A percentile compares a stretch with the other conserved stretches of the same genome.
phyloP scores from a whole-genome alignment of 2,329 filamentous ascomycete species.

The Alternaria sp. region DNA sequence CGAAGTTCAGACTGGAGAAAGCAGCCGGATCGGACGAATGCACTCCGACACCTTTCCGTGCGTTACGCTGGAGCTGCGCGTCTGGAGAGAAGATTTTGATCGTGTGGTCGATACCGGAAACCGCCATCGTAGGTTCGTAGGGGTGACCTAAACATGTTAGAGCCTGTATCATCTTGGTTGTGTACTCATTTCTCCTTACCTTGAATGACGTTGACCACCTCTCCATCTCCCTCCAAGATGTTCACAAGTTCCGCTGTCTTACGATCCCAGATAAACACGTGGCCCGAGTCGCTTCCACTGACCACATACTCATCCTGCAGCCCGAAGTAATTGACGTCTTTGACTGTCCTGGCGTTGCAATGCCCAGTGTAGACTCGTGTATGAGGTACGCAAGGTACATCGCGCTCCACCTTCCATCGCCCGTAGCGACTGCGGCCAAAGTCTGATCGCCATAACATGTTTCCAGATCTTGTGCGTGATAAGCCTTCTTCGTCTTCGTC shows the following conservation, averaged over 20 bases:
- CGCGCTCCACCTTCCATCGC: constrained; percentile 59
- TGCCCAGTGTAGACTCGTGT: constrained; percentile 67
- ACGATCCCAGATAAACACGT: constrained; percentile 73
- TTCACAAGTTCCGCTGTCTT: constrained; percentile 67
- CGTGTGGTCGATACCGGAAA: constrained; percentile 70
- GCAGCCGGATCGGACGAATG: constrained; percentile 52
- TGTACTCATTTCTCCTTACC: constrained; percentile 42
- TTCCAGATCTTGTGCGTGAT: constrained; percentile 44
- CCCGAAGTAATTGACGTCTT: constrained; percentile 73
- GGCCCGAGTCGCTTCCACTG: constrained; percentile 69
- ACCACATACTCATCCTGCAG: constrained; percentile 72
- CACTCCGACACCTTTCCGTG: constrained; percentile 64
- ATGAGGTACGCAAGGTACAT: constrained; percentile 63
- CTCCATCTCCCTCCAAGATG: constrained; percentile 69
- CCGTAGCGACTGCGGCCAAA: constrained; percentile 53
- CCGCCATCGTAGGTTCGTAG: constrained; percentile 70
- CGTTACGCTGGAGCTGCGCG: constrained; percentile 61
- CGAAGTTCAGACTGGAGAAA: constrained; percentile 50
- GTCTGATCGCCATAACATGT: constrained; percentile 56
- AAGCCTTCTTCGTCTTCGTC: constrained; percentile 42
- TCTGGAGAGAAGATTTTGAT: constrained; percentile 73
- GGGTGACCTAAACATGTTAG: constrained; percentile 60
- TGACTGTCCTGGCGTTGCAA: constrained; percentile 71
- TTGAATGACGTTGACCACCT: constrained; percentile 74
- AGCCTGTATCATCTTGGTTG: not conserved